Percentiles rank a stretch among this genome's conserved stretches.
phyloP scores from a whole-genome alignment of 768 basidiomycete species.

The Podaxis mareebaensis region DNA sequence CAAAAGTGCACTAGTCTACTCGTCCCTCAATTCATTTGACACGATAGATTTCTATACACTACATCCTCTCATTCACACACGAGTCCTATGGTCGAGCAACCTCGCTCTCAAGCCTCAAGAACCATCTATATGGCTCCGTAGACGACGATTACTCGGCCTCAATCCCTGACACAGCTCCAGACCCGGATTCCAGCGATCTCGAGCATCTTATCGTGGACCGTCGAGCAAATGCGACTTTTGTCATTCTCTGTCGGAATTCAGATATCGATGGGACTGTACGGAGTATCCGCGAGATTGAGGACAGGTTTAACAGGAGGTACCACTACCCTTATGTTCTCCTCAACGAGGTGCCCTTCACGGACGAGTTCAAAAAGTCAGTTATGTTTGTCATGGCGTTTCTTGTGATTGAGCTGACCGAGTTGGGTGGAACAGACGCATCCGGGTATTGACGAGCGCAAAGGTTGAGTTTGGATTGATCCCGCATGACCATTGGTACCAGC shows the following conservation, averaged over 20 bases:
- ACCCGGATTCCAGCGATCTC: neutral
- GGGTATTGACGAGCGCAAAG: constrained; percentile 27
- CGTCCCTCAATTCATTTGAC: constrained; percentile 10
- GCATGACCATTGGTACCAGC: constrained; percentile 70
- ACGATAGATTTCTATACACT: constrained; percentile 35
- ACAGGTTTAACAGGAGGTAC: constrained; percentile 76
- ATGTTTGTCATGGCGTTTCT: neutral
- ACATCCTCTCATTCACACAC: constrained; percentile 51
- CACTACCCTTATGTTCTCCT: constrained; percentile 85
- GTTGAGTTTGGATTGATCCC: constrained; percentile 64
- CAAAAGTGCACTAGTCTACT: neutral
- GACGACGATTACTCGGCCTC: neutral
- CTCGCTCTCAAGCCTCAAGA: constrained; percentile 35
- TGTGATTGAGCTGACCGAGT: neutral
- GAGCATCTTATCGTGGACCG: constrained; percentile 20
- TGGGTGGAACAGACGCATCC: constrained; percentile 26
- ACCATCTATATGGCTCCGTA: constrained; percentile 18
- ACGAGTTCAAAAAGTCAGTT: constrained; percentile 68
- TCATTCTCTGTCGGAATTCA: constrained; percentile 63
- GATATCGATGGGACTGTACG: constrained; percentile 63
- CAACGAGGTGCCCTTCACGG: constrained; percentile 78
- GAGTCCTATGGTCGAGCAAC: constrained; percentile 52
- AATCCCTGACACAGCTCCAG: neutral
- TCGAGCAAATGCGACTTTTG: constrained; percentile 43
- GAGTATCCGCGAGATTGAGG: constrained; percentile 77